Conservation (phyloP, 148 eudicot species). For the Amaranthus palmeri region DNA sequence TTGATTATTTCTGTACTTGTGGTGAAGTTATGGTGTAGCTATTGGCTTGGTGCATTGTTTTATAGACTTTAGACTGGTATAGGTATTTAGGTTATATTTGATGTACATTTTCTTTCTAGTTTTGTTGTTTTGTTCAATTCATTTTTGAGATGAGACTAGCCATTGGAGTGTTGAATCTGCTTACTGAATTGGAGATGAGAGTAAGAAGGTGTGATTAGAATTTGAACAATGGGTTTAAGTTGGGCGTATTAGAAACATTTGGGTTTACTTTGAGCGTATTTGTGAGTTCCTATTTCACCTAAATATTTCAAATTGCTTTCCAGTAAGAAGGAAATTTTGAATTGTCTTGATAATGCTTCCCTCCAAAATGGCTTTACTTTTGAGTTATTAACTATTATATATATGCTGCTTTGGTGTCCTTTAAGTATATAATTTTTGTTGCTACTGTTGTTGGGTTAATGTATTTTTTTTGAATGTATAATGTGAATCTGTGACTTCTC, state of each 20-base stretch:
- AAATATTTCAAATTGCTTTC: not conserved
- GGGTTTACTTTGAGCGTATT: too few species aligned
- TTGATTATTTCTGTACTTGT: too few species aligned
- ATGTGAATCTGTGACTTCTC: not conserved
- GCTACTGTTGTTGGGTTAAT: not conserved
- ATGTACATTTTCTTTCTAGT: not conserved
- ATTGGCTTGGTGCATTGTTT: not conserved
- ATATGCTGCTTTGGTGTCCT: not conserved
- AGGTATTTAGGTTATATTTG: not conserved
- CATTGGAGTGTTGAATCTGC: not conserved
- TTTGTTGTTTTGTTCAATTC: not conserved
- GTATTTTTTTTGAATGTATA: not conserved
- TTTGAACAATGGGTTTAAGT: too few species aligned
- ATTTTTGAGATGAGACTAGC: not conserved
- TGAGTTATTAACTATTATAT: not conserved
- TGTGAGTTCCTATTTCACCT: too few species aligned
- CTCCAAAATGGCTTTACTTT: too few species aligned
- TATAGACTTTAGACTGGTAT: too few species aligned
- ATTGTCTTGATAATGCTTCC: not conserved
- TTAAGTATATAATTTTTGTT: not conserved
- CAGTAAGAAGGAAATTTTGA: not conserved
- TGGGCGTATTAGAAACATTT: too few species aligned
- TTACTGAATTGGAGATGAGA: conserved; percentile 1
- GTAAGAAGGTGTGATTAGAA: not conserved
- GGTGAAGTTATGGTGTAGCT: too few species aligned